A percentile compares a stretch with the other conserved stretches of the same genome.
phyloP scores from a whole-genome alignment of 306 rosid genomes.

The Cucurbita argyrosperma region DNA sequence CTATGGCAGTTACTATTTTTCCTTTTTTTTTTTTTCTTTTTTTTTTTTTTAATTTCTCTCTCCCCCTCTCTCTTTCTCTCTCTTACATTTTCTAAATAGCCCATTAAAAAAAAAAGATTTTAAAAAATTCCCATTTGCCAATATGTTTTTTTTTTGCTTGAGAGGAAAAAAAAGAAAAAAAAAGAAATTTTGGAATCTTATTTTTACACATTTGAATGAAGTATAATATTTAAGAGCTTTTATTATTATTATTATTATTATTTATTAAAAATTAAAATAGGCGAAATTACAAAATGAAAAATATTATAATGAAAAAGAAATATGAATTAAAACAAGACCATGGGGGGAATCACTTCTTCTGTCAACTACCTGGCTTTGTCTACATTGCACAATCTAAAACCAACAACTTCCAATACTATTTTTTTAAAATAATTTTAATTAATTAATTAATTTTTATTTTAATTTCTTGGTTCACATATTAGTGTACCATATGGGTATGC shows the following conservation, averaged over 20 bases:
- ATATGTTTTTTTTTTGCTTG: not conserved
- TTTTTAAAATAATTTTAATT: no score
- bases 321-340: not conserved
- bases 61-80: not conserved
- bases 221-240: no score
- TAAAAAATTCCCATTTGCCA: not conserved
- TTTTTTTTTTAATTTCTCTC: not conserved
- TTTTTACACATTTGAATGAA: not conserved
- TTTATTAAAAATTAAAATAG: no score
- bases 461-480: not conserved
- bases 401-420: not conserved
- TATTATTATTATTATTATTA: no score
- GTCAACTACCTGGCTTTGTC: slow-evolving; percentile 6
- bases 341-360: not conserved
- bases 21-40: not conserved
- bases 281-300: not conserved
- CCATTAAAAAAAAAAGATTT: not conserved
- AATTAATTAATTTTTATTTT: not conserved
- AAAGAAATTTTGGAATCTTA: not conserved
- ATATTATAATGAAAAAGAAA: not conserved
- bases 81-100: not conserved
- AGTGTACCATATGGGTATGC: not conserved
- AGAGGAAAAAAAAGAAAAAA: not conserved
- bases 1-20: slow-evolving; percentile 3
- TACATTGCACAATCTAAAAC: not conserved